Base-by-base conservation (phyloP, 2,329 filamentous ascomycete genomes). In the Pseudogymnoascus verrucosus region DNA sequence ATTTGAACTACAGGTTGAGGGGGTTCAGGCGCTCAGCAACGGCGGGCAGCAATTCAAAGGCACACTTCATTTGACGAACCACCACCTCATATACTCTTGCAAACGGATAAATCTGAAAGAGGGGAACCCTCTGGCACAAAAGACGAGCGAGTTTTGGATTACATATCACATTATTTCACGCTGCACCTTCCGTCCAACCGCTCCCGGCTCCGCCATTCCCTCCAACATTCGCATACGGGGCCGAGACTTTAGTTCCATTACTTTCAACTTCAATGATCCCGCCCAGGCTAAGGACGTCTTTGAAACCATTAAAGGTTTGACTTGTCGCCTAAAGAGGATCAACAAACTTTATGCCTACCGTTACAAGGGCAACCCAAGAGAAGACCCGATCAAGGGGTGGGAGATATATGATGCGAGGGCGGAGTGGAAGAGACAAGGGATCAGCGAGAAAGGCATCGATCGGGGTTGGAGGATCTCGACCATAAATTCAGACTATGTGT, bases 171-270 rank as follows among this genome's bases (percentile, higher is more conserved):
- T 98, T 76, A 91, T 99, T 71, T 85, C 85, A 42, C 85, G 88
- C 71, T 96, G 93, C 77, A 85, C 84, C 23, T 86, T 93, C 68
- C 86, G 91, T 65, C 89, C 91, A 28, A 86, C 88, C 57, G 88
- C 89, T 16, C 81, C 85, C 5, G 80, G 82, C 11, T 89, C 89
- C 64, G 84, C 86, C 61, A 84, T 91, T 66, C 83, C 86, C 34
- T 91, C 93, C 5, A 90, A 90, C 2, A 91, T 99, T 72, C 89
- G 93, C 62, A 79, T 99, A 66, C 88, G 92, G 62, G 92, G 93
- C 73, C 89, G 93, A 64, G 95, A 99, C 79, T 98, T 99, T 74
- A 93, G 86, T 60, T 96, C 93, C 76, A 87, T 96, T 66, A 93
- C 90, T 66, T 93, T 99, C 77, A 92, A 93, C 76, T 96, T 99